phyloP scores from a whole-genome alignment of 108 stramenopile species.

The Discostella stelligeroides region DNA sequence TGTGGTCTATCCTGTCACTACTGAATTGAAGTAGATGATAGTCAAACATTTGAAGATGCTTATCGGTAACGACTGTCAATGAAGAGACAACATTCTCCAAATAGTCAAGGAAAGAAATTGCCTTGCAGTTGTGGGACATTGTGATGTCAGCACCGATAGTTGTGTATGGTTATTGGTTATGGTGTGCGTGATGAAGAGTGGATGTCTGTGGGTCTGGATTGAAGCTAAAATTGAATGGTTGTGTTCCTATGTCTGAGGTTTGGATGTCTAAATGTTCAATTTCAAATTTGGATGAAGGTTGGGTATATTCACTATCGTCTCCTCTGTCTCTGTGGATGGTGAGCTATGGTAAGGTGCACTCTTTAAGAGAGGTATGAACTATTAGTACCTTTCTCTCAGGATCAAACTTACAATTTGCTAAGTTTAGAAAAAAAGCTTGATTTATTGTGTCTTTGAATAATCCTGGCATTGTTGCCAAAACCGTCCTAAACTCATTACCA shows the following conservation, averaged over 20 bases:
- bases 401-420: not conserved
- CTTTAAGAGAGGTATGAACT: too few species aligned
- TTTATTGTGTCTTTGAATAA: conserved; percentile 10
- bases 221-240: not conserved
- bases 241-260: too few species aligned
- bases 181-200: too few species aligned
- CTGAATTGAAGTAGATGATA: not conserved
- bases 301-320: not conserved
- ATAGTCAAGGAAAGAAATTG: not conserved
- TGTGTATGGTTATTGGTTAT: not conserved
- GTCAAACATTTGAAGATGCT: not conserved
- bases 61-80: not conserved
- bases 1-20: not conserved
- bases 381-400: too few species aligned
- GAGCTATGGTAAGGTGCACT: not conserved
- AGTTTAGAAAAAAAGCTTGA: not conserved
- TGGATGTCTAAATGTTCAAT: too few species aligned
- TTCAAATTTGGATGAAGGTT: not conserved
- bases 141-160: not conserved
- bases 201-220: not conserved
- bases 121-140: not conserved
- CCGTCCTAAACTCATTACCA: conserved; percentile 36
- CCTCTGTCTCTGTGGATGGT: not conserved
- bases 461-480: conserved; percentile 45
- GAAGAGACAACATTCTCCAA: not conserved